A percentile compares a stretch with the other conserved stretches of the same genome.
Evolutionary conservation across 768 basidiomycete genomes (phyloP).

Genomic region (Lanmaoa rubissima): DNA sequence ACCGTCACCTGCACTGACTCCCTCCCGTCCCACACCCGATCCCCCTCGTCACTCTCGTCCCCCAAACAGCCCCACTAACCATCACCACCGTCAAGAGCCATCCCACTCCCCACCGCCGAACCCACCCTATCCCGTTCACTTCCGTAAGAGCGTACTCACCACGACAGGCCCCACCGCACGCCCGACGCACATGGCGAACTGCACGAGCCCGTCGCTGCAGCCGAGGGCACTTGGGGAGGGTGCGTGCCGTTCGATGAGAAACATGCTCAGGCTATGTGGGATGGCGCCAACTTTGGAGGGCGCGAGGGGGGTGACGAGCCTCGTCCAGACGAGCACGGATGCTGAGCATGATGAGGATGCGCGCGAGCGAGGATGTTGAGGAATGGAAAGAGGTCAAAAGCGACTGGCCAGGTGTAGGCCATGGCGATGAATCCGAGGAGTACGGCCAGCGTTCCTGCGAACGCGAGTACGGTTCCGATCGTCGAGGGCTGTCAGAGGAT

Average conservation of each 20-base stretch:
- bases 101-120: not conserved
- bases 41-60: conserved; percentile 8
- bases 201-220: conserved; percentile 61
- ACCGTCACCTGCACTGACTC: not conserved
- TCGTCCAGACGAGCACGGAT: conserved; percentile 44
- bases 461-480: conserved; percentile 57
- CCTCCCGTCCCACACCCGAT: not conserved
- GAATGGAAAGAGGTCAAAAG: conserved; percentile 47
- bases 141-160: conserved; percentile 38
- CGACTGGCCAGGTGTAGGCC: conserved; percentile 53
- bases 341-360: conserved; percentile 12
- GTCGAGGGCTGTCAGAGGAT: too few relatives aligned
- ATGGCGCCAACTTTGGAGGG: conserved; percentile 29
- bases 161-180: conserved; percentile 54
- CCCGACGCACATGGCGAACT: conserved; percentile 53
- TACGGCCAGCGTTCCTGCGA: conserved; percentile 47
- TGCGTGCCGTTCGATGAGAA: conserved; percentile 51
- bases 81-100: conserved; percentile 19
- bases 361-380: conserved; percentile 48
- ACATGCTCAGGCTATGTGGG: conserved; percentile 50
- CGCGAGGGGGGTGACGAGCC: conserved; percentile 41
- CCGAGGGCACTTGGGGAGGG: conserved; percentile 35
- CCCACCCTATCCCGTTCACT: conserved; percentile 14
- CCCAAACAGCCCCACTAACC: conserved; percentile 6
- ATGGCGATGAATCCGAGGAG: conserved; percentile 49